Conservation (phyloP, 352 stramenopile species). For the Plasmopara viticola region DNA sequence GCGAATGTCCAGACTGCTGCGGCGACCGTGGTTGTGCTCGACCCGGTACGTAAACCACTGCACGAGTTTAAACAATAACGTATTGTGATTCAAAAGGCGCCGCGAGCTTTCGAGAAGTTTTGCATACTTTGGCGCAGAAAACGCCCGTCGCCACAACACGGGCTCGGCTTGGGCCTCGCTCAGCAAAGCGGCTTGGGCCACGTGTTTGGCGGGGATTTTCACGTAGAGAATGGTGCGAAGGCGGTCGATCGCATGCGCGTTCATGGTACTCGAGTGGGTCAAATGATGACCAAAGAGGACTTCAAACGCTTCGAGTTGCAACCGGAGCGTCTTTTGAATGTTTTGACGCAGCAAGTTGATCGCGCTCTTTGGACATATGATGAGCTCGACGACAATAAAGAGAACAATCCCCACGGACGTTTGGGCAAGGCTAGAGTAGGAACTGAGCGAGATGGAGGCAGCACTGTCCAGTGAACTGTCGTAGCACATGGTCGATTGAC, state of each 20-base stretch:
- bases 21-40: constrained; percentile 34
- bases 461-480: not conserved
- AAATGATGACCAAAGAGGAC: constrained; percentile 63
- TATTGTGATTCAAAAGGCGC: constrained; percentile 72
- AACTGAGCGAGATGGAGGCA: constrained; percentile 39
- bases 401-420: constrained; percentile 66
- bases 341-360: constrained; percentile 47
- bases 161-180: constrained; percentile 52
- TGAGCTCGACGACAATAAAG: constrained; percentile 64
- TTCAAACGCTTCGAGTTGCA: constrained; percentile 53
- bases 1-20: constrained; percentile 45
- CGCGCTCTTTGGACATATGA: constrained; percentile 52
- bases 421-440: constrained; percentile 67
- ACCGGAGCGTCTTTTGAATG: constrained; percentile 57
- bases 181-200: constrained; percentile 42
- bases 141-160: constrained; percentile 51
- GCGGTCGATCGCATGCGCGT: constrained; percentile 35
- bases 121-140: constrained; percentile 66
- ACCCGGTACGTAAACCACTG: constrained; percentile 60
- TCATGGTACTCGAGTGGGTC: constrained; percentile 36
- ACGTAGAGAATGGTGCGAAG: constrained; percentile 49
- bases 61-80: constrained; percentile 65
- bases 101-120: constrained; percentile 51
- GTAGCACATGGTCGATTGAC: constrained; percentile 50
- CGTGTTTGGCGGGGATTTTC: constrained; percentile 42